phyloP scores from a whole-genome alignment of 768 basidiomycete species.

The Termitomyces sp. region DNA sequence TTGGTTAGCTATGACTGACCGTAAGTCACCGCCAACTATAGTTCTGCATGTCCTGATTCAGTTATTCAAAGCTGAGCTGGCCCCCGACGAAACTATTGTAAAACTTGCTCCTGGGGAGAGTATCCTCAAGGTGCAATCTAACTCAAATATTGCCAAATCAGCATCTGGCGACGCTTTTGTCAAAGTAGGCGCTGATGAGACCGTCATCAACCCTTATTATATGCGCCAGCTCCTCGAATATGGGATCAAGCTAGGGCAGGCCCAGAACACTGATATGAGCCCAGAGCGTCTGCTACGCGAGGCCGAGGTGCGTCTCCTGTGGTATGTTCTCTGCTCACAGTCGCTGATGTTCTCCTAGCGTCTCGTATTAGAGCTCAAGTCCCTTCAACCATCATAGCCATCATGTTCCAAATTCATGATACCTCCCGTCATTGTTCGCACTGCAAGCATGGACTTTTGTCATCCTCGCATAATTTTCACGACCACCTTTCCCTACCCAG shows the following conservation, averaged over 20 bases:
- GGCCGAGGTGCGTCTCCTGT: slow-evolving; percentile 42
- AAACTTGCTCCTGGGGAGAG: slow-evolving; percentile 24
- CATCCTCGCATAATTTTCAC: slow-evolving; percentile 4
- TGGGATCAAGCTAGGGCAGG: slow-evolving; percentile 56
- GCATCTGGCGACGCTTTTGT: slow-evolving; percentile 3
- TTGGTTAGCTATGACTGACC: slow-evolving; percentile 66
- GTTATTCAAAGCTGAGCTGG: slow-evolving; percentile 23
- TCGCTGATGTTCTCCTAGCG: slow-evolving; percentile 32
- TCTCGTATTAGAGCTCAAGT: slow-evolving; percentile 58
- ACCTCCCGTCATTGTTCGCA: slow-evolving; percentile 3
- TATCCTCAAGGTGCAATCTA: not conserved
- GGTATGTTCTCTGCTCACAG: too few species aligned
- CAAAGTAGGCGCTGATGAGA: slow-evolving; percentile 40
- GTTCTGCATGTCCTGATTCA: not conserved
- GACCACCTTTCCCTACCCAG: slow-evolving; percentile 3
- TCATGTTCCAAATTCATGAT: not conserved
- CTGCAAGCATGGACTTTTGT: slow-evolving; percentile 8
- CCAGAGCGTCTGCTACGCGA: slow-evolving; percentile 44
- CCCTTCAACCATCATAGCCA: slow-evolving; percentile 26
- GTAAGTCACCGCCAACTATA: slow-evolving; percentile 27
- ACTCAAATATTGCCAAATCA: not conserved
- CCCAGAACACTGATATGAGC: slow-evolving; percentile 34
- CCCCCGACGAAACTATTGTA: slow-evolving; percentile 61
- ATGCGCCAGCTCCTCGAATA: slow-evolving; percentile 73
- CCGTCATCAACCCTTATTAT: slow-evolving; percentile 73